Conservation (phyloP, 2,329 filamentous ascomycete genomes). For the Pleomassaria siparia region DNA sequence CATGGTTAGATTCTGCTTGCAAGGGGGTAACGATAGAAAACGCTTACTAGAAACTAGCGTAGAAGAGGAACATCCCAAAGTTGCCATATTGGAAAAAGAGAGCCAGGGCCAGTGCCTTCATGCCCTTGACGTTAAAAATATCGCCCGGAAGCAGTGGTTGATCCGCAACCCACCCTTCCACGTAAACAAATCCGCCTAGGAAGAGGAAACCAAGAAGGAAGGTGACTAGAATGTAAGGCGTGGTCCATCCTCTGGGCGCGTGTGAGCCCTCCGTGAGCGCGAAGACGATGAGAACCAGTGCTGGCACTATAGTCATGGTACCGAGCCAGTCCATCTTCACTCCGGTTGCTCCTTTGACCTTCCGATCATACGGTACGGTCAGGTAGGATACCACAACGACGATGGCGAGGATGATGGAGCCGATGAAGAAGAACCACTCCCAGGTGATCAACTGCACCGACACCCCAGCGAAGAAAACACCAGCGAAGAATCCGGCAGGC, state of each 20-base stretch:
- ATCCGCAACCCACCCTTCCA: slow-evolving; percentile 70
- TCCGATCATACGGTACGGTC: slow-evolving; percentile 27
- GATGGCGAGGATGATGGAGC: slow-evolving; percentile 36
- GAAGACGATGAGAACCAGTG: slow-evolving; percentile 70
- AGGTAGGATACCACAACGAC: slow-evolving; percentile 31
- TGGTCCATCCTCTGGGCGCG: slow-evolving; percentile 69
- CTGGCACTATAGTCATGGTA: slow-evolving; percentile 44
- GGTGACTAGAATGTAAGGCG: slow-evolving; percentile 69
- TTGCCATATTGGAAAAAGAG: slow-evolving; percentile 50
- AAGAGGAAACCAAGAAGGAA: slow-evolving; percentile 65
- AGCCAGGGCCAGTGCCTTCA: slow-evolving; percentile 49
- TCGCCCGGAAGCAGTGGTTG: slow-evolving; percentile 70
- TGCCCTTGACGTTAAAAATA: slow-evolving; percentile 69
- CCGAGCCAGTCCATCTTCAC: slow-evolving; percentile 44
- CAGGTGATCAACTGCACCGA: slow-evolving; percentile 33
- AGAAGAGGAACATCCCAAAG: slow-evolving; percentile 43
- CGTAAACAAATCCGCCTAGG: slow-evolving; percentile 63
- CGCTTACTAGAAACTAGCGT: slow-evolving; percentile 41
- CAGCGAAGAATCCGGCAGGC: slow-evolving; percentile 49
- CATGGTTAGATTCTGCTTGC: neutral
- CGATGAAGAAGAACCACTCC: slow-evolving; percentile 39
- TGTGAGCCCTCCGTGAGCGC: slow-evolving; percentile 73
- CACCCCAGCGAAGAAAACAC: slow-evolving; percentile 40
- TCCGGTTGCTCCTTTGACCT: slow-evolving; percentile 9
- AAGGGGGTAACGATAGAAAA: neutral